Conservation (phyloP, 2,329 filamentous ascomycete species). For the Neonectria ditissima region DNA sequence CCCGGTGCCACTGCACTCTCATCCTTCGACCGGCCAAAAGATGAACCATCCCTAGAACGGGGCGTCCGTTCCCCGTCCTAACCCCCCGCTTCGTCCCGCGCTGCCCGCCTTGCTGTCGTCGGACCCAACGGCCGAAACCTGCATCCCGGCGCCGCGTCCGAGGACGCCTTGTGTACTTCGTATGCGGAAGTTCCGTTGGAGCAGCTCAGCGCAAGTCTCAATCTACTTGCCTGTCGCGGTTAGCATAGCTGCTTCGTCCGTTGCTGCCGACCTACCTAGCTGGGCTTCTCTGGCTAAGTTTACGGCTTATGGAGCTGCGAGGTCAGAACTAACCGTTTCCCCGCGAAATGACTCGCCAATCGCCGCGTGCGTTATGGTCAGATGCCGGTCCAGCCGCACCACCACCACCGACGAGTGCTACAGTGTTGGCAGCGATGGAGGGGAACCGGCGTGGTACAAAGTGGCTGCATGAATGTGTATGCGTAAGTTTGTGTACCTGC, state of each 20-base stretch:
- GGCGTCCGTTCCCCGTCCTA: conserved; percentile 11
- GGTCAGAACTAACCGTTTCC: conserved; percentile 3
- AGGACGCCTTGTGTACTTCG: not conserved
- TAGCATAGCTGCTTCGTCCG: not conserved
- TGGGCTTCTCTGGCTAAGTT: not conserved
- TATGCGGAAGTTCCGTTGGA: conserved; percentile 16
- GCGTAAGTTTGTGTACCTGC: conserved; percentile 5
- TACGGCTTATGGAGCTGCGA: conserved; percentile 4
- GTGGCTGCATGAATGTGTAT: not conserved
- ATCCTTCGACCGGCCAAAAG: conserved; percentile 7
- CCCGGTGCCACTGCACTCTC: conserved; percentile 7
- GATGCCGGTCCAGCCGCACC: conserved; percentile 34
- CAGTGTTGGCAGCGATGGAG: not conserved
- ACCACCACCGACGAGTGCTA: conserved; percentile 8
- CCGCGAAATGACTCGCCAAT: conserved; percentile 38
- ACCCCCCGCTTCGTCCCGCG: not conserved
- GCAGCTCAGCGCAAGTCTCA: not conserved
- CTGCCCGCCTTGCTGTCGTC: not conserved
- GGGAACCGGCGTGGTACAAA: not conserved
- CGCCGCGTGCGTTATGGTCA: conserved; percentile 36
- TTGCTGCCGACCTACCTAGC: not conserved
- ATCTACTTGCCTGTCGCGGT: conserved; percentile 4
- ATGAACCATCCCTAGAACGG: conserved; percentile 17
- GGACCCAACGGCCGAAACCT: not conserved
- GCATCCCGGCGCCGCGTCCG: conserved; percentile 2